phyloP scores from a whole-genome alignment of 1,284 basidiomycete genomes.

The Bondarzewia mesenterica region DNA sequence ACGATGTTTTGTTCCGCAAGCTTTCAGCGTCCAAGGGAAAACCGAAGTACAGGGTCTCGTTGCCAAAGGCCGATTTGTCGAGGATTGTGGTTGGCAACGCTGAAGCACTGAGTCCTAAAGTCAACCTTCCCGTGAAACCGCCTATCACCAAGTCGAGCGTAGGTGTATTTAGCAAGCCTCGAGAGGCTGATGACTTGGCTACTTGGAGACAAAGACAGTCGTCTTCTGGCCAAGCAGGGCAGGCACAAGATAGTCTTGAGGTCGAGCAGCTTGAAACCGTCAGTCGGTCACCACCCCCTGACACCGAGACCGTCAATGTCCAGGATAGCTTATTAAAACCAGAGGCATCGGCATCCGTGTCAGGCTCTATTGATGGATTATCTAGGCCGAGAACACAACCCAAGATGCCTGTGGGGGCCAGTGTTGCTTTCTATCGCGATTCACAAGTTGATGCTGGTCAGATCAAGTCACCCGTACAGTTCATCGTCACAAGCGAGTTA shows the following conservation, averaged over 20 bases:
- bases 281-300: conserved; percentile 56
- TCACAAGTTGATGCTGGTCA: conserved; percentile 39
- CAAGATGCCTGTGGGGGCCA: conserved; percentile 59
- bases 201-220: conserved; percentile 47
- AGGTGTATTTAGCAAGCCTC: conserved; percentile 38
- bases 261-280: conserved; percentile 34
- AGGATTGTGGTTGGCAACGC: neutral
- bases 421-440: conserved; percentile 65
- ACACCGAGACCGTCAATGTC: conserved; percentile 18
- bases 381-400: conserved; percentile 31
- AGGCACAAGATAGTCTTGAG: neutral
- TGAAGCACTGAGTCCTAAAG: conserved; percentile 24
- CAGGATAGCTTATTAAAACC: conserved; percentile 15
- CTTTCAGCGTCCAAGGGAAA: conserved; percentile 35
- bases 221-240: conserved; percentile 11
- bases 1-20: conserved; percentile 61
- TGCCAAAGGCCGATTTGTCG: conserved; percentile 30
- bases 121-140: conserved; percentile 35
- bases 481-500: conserved; percentile 71
- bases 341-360: conserved; percentile 21
- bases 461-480: conserved; percentile 46
- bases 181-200: conserved; percentile 38
- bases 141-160: conserved; percentile 19
- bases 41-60: conserved; percentile 40
- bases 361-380: conserved; percentile 9